These are phyloP conservation scores for Thalassiosira profunda DNA, from an alignment of 108 stramenopile genomes.

Conservation along the genomic window DNA sequence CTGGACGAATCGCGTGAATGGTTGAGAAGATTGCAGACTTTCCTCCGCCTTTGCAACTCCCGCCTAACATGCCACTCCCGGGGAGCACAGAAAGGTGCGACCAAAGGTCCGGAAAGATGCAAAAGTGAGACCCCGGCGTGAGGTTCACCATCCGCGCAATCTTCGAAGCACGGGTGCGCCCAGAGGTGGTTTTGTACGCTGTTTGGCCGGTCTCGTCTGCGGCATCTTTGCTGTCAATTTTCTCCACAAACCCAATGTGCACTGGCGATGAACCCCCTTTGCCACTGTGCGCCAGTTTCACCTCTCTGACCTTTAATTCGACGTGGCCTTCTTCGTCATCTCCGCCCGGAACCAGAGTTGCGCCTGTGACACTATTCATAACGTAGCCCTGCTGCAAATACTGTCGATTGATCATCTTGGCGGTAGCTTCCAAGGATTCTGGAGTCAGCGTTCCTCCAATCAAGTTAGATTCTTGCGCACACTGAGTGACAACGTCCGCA, in stretches of 20 bases:
- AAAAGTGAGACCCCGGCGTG: conserved; percentile 67
- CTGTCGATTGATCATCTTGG: conserved; percentile 63
- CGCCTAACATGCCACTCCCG: conserved; percentile 62
- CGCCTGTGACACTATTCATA: conserved; percentile 74
- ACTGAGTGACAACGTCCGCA: conserved; percentile 58
- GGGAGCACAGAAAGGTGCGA: conserved; percentile 31
- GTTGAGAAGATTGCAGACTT: conserved; percentile 42
- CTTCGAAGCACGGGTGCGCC: conserved; percentile 63
- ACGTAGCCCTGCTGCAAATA: conserved; percentile 80
- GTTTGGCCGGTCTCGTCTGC: conserved; percentile 45
- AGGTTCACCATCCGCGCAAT: conserved; percentile 68
- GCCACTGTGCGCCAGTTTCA: conserved; percentile 28
- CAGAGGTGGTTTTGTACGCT: conserved; percentile 61
- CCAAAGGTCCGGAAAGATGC: conserved; percentile 37
- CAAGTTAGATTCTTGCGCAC: conserved; percentile 64
- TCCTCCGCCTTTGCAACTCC: conserved; percentile 4
- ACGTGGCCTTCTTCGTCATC: conserved; percentile 50
- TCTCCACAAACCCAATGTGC: conserved; percentile 67
- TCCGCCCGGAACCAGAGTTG: conserved; percentile 67
- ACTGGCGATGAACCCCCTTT: conserved; percentile 43
- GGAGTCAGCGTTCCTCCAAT: conserved; percentile 65
- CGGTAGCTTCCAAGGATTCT: conserved; percentile 69
- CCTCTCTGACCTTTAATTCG: conserved; percentile 51
- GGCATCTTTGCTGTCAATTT: conserved; percentile 46
- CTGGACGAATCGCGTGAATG: conserved; percentile 42